These are phyloP conservation scores for Paracorniculantispora psalliotae DNA, from an alignment of 2,329 filamentous ascomycete species.

Conservation along the genomic window DNA sequence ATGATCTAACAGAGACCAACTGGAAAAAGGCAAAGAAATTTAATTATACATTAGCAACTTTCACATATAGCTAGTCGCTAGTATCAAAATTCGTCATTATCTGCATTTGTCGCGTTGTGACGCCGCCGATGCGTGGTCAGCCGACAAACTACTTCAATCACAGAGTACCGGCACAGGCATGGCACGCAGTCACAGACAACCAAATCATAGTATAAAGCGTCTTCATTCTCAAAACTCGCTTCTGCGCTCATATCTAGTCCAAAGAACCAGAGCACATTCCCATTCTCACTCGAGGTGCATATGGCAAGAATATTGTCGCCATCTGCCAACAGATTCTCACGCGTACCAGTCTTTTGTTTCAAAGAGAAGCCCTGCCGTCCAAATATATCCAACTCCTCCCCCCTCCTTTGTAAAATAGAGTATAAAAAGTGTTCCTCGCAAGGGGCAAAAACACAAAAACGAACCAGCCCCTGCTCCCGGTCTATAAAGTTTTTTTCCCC, in stretches of 20 bases:
- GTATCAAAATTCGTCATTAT: no score
- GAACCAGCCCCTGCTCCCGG: neutral
- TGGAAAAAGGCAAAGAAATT: no score
- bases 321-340: neutral
- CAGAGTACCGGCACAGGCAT: no score
- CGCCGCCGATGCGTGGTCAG: no score
- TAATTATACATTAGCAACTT: no score
- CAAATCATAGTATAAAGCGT: neutral
- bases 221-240: neutral
- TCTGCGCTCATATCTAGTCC: neutral
- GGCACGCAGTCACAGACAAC: no score
- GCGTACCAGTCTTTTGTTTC: neutral
- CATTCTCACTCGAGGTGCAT: neutral
- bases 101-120: no score
- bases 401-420: neutral
- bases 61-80: no score
- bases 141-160: no score
- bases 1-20: no score
- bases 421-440: neutral
- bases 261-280: neutral
- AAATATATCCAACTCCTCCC: conserved; percentile 1
- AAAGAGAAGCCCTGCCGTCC: neutral
- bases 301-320: neutral
- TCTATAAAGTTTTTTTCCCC: conserved; percentile 9
- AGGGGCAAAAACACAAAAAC: neutral